These are phyloP conservation scores for Suhomyces kunorum DNA, from an alignment of 1,139 yeast species.

Conservation along the genomic window DNA sequence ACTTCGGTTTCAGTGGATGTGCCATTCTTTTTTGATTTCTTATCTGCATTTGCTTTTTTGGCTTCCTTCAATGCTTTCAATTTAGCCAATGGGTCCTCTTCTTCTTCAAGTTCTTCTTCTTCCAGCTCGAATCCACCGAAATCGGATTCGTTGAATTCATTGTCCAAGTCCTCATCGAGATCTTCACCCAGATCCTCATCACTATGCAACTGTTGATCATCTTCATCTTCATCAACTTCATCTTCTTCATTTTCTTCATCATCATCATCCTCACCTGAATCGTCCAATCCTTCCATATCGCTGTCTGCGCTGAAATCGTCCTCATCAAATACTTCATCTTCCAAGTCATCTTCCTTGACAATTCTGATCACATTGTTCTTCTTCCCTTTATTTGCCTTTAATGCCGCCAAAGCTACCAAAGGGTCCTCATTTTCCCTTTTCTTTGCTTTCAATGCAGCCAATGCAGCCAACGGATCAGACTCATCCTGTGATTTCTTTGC, in stretches of 20 bases:
- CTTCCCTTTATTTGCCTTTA: slow-evolving; percentile 36
- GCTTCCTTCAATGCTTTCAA: slow-evolving; percentile 22
- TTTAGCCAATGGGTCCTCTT: slow-evolving; percentile 23
- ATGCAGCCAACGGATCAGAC: slow-evolving; percentile 17
- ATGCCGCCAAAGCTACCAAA: slow-evolving; percentile 45
- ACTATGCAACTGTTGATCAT: slow-evolving; percentile 17
- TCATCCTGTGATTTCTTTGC: slow-evolving; percentile 9
- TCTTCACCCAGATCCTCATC: slow-evolving; percentile 16
- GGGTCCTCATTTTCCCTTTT: slow-evolving; percentile 33
- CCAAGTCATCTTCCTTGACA: slow-evolving; percentile 30
- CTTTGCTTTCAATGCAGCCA: slow-evolving; percentile 22
- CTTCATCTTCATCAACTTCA: slow-evolving; percentile 18
- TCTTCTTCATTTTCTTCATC: slow-evolving; percentile 11
- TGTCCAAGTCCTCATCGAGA: slow-evolving; percentile 13
- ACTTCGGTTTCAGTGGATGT: slow-evolving; percentile 7
- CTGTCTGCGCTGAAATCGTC: slow-evolving; percentile 5
- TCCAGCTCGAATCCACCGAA: slow-evolving; percentile 16
- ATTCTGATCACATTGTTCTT: slow-evolving; percentile 24
- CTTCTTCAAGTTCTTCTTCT: slow-evolving; percentile 16
- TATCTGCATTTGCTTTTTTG: slow-evolving; percentile 9
- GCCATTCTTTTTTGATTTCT: slow-evolving; percentile 16
- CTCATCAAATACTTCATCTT: slow-evolving; percentile 15
- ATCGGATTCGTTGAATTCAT: slow-evolving; percentile 19
- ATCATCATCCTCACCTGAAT: slow-evolving; percentile 8
- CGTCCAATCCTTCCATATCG: not conserved